These are phyloP conservation scores for Fusarium cicatricum DNA, from an alignment of 2,329 filamentous ascomycete genomes.

Conservation along the genomic window DNA sequence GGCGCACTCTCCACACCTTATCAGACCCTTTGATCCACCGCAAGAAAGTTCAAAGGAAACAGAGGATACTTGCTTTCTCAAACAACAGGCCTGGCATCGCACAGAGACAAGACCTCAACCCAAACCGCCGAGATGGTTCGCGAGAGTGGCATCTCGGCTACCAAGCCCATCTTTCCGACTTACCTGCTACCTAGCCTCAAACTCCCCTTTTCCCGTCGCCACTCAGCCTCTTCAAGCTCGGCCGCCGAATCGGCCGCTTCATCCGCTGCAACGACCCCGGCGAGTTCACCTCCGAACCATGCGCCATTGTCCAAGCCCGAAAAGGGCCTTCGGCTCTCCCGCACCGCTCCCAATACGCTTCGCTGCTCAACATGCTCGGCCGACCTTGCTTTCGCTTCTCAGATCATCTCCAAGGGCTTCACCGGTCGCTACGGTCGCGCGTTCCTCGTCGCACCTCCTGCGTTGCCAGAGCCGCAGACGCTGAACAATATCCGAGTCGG, in stretches of 20 bases:
- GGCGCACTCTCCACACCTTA: constrained; percentile 20
- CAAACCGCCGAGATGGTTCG: constrained; percentile 42
- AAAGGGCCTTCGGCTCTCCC: constrained; percentile 47
- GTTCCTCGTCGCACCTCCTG: constrained; percentile 62
- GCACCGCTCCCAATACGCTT: constrained; percentile 61
- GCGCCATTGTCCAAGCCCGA: constrained; percentile 19
- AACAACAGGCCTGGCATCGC: constrained; percentile 1
- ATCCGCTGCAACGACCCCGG: constrained; percentile 42
- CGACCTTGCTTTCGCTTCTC: constrained; percentile 67
- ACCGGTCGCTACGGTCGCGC: constrained; percentile 71
- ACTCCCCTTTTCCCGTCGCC: constrained; percentile 57
- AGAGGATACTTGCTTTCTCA: constrained; percentile 2
- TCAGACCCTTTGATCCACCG: constrained; percentile 19
- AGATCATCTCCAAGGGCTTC: constrained; percentile 73
- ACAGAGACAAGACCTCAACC: constrained; percentile 4
- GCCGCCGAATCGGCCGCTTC: constrained; percentile 41
- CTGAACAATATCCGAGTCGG: constrained; percentile 66
- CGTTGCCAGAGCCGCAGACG: constrained; percentile 38
- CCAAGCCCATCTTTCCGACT: constrained; percentile 56
- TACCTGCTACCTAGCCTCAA: constrained; percentile 62
- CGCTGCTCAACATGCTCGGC: constrained; percentile 66
- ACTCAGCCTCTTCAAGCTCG: constrained; percentile 48
- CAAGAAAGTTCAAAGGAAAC: constrained; percentile 27
- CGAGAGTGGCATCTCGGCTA: constrained; percentile 52
- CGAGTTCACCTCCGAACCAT: constrained; percentile 38